These are phyloP conservation scores for Arctium lappa DNA, from an alignment of 129 eudicot genomes.

Conservation along the genomic window DNA sequence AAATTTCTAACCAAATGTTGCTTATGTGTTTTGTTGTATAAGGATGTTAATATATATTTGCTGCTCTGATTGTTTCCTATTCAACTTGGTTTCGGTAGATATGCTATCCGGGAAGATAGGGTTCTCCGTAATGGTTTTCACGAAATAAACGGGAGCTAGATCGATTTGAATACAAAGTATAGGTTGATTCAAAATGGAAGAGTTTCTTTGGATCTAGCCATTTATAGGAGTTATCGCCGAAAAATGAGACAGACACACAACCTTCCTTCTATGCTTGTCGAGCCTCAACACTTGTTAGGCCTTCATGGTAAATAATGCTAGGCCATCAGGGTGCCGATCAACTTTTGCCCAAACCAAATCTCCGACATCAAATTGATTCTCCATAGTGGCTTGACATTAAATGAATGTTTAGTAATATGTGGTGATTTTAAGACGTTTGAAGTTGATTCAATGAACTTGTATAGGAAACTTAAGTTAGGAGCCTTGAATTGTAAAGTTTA, in stretches of 20 bases:
- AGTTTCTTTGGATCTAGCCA: slow-evolving; percentile 15
- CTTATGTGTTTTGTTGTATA: background rate
- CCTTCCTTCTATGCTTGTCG: slow-evolving; percentile 1
- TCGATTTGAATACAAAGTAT: background rate
- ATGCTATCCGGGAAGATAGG: slow-evolving; percentile 7
- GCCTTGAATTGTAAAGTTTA: background rate
- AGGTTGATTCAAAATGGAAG: slow-evolving; percentile 13
- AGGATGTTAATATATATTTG: background rate
- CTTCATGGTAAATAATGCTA: slow-evolving; percentile 19
- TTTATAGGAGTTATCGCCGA: slow-evolving; percentile 18
- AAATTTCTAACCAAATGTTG: background rate
- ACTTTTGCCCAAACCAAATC: slow-evolving; percentile 28
- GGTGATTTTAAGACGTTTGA: background rate
- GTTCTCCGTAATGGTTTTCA: slow-evolving; percentile 16
- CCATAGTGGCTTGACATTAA: background rate
- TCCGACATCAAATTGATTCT: background rate
- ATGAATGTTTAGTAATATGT: slow-evolving; percentile 2
- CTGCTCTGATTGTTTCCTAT: background rate
- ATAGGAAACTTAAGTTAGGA: slow-evolving; percentile 10
- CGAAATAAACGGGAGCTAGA: background rate
- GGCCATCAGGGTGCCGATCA: slow-evolving; percentile 25
- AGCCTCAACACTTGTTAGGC: background rate
- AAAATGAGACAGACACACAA: slow-evolving; percentile 17
- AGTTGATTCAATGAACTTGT: slow-evolving; percentile 16
- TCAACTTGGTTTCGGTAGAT: background rate